A percentile compares a stretch with the other conserved stretches of the same genome.
Evolutionary conservation across 768 basidiomycete genomes (phyloP).

Genomic region (Podaxis pistillaris): DNA sequence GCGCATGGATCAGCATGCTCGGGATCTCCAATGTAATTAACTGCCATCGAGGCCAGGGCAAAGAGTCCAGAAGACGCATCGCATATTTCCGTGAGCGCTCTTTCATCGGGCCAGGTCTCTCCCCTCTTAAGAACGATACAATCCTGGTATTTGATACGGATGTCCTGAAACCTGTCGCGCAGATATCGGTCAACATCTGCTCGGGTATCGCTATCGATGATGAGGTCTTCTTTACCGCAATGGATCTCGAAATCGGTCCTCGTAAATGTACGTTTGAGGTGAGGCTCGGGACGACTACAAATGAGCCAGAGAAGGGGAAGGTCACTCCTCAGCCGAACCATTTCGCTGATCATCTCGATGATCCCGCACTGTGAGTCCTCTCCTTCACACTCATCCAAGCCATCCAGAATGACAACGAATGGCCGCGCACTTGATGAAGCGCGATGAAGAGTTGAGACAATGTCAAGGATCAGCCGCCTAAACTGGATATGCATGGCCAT

Average conservation of each 20-base stretch:
- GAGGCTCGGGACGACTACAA: background rate
- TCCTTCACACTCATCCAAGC: too few species aligned
- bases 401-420: too few species aligned
- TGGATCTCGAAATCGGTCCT: background rate
- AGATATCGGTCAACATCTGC: background rate
- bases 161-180: too few species aligned
- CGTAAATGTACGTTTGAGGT: too few species aligned
- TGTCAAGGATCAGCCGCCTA: background rate
- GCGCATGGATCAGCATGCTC: background rate
- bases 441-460: background rate
- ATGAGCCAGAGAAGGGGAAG: background rate
- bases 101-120: background rate
- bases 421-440: too few species aligned
- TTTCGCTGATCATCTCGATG: background rate
- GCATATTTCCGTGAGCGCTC: background rate
- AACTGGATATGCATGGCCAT: too few species aligned
- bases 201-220: background rate
- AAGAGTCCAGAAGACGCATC: background rate
- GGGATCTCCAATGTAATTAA: background rate
- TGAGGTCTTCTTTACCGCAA: background rate
- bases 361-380: too few species aligned
- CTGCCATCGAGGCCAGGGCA: background rate
- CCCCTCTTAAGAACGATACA: too few species aligned
- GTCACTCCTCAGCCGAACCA: background rate
- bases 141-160: too few species aligned